A percentile compares a stretch with the other conserved stretches of the same genome.
phyloP scores from a whole-genome alignment of 1,284 basidiomycete species.

The Sporisorium sorghi region DNA sequence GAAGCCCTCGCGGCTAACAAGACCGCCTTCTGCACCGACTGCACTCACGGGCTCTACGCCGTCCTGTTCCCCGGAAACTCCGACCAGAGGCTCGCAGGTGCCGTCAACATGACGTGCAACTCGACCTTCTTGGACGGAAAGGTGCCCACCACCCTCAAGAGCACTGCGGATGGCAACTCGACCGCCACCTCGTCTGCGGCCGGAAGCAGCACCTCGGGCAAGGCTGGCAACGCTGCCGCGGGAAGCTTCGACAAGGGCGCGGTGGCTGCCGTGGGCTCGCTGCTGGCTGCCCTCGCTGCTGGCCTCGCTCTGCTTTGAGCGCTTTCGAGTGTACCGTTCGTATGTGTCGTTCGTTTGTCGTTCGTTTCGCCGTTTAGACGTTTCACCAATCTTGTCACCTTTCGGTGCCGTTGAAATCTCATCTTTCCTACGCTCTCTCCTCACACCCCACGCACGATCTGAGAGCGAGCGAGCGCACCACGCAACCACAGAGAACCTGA shows the following conservation, averaged over 20 bases:
- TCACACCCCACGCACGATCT: no score
- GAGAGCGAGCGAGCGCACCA: no score
- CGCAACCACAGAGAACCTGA: no score
- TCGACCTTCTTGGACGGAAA: constrained; percentile 32
- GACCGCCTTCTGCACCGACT: constrained; percentile 48
- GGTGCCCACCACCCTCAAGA: constrained; percentile 31
- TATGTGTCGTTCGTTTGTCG: no score
- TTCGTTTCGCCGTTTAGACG: no score
- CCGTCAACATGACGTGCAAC: constrained; percentile 30
- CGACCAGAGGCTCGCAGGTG: constrained; percentile 22
- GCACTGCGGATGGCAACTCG: constrained; percentile 36
- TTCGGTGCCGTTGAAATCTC: neutral
- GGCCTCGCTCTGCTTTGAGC: constrained; percentile 34
- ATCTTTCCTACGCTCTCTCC: no score
- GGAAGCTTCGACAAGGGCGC: constrained; percentile 8
- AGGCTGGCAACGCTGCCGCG: constrained; percentile 10
- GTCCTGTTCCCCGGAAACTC: constrained; percentile 30
- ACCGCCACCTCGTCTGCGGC: constrained; percentile 19
- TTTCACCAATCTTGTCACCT: neutral
- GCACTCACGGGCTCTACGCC: constrained; percentile 44
- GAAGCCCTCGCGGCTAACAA: constrained; percentile 26
- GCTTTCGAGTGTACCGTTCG: no score
- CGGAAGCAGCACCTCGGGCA: neutral
- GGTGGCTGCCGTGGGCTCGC: constrained; percentile 15
- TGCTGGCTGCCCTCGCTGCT: constrained; percentile 34